Evolutionary conservation across 805 yeast genomes (phyloP).

Genomic region (Candida qinlingensis): DNA sequence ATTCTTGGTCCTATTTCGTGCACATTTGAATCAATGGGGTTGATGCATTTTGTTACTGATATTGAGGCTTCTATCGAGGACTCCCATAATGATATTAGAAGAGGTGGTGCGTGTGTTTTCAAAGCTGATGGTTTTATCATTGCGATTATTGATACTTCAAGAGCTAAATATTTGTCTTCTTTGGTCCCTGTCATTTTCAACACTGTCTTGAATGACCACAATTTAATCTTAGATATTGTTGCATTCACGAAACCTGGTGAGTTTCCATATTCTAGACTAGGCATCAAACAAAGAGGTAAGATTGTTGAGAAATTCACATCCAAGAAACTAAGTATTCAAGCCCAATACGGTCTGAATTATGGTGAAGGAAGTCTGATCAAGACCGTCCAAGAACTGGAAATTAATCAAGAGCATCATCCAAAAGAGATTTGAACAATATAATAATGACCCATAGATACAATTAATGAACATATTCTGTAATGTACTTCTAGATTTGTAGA

Average conservation of each 20-base stretch:
- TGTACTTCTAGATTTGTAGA: too few relatives aligned
- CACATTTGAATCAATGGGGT: conserved; percentile 86
- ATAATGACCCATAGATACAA: too few relatives aligned
- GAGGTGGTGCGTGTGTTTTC: conserved; percentile 66
- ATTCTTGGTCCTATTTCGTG: conserved; percentile 80
- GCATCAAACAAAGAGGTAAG: conserved; percentile 69
- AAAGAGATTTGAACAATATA: background rate
- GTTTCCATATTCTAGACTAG: conserved; percentile 67
- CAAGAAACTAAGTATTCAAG: conserved; percentile 37
- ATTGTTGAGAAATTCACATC: conserved; percentile 54
- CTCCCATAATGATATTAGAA: conserved; percentile 37
- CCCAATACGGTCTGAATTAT: conserved; percentile 50
- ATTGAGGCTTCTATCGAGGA: conserved; percentile 64
- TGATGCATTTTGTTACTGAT: conserved; percentile 86
- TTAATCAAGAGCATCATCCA: background rate
- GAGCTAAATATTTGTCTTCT: conserved; percentile 53
- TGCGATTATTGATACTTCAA: conserved; percentile 61
- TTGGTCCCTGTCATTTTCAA: conserved; percentile 81
- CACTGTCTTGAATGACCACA: conserved; percentile 73
- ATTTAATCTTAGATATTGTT: conserved; percentile 75
- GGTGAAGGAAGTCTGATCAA: conserved; percentile 64
- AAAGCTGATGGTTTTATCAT: conserved; percentile 78
- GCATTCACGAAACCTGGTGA: conserved; percentile 65
- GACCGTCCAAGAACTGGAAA: conserved; percentile 41
- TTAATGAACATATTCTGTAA: too few relatives aligned